Percentiles rank a stretch among this genome's conserved stretches.
These are phyloP conservation scores for Lentinula boryana DNA, from an alignment of 768 basidiomycete species.

Conservation along the genomic window DNA sequence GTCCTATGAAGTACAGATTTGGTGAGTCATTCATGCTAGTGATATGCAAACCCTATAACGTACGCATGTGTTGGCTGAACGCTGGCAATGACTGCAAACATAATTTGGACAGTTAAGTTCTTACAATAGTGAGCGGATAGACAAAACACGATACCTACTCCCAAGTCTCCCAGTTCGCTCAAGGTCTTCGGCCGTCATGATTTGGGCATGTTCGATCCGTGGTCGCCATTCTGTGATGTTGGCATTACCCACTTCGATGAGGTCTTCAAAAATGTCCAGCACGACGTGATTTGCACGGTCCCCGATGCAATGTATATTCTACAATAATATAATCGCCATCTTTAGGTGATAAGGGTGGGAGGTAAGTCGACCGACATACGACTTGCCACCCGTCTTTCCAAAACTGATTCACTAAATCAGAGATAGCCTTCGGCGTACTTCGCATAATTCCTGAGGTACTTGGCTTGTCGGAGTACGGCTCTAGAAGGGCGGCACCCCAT, in stretches of 20 bases:
- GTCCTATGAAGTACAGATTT: constrained; percentile 35
- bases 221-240: constrained; percentile 53
- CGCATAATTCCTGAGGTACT: constrained; percentile 67
- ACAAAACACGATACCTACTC: constrained; percentile 37
- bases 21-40: not conserved
- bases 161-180: constrained; percentile 65
- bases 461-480: constrained; percentile 81
- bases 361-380: constrained; percentile 36
- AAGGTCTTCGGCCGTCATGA: constrained; percentile 68
- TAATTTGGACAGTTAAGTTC: not conserved
- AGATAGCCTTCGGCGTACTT: constrained; percentile 45
- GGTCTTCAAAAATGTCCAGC: constrained; percentile 75
- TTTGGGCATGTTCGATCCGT: constrained; percentile 91
- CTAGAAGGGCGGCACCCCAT: constrained; percentile 84
- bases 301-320: constrained; percentile 89
- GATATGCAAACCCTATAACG: constrained; percentile 17
- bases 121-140: too few species aligned
- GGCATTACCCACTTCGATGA: constrained; percentile 32
- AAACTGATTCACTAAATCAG: constrained; percentile 50
- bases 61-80: constrained; percentile 93
- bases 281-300: constrained; percentile 83
- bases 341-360: not conserved
- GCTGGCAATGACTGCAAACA: constrained; percentile 73
- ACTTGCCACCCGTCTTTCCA: constrained; percentile 80
- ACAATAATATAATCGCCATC: not conserved